Evolutionary conservation across 2,329 filamentous ascomycete species (phyloP), one percentile per base, ranked within the genome.

Genomic region (Cladosporium sp.): DNA sequence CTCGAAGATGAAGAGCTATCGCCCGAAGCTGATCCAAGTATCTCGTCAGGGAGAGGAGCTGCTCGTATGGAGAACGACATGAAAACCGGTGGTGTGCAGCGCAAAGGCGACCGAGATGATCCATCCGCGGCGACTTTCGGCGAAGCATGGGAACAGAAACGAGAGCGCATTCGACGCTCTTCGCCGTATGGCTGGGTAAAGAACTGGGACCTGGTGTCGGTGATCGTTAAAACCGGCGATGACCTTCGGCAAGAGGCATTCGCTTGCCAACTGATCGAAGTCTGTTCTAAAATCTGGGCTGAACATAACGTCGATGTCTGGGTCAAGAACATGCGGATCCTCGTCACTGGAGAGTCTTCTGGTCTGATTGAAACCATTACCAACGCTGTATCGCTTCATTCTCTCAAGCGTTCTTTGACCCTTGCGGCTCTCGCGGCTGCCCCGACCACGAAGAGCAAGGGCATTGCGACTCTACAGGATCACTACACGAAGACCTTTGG

Each of bases 41-140:
- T 84, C 54, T 87, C 87, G 60, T 77, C 83, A 11, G 86, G 82
- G 54, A 87, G 87, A 9, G 88, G 88, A 54, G 83, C 86, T 49
- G 88, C 87, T 52, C 80, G 88, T 53, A 93, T 93, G 88, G 88
- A 93, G 67, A 93, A 93, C 65, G 88, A 93, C 66, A 81, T 89
- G 68, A 92, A 90, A 73, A 93, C 88, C 11, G 88, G 87, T 58
- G 88, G 88, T 51, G 83, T 93, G 11, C 85, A 87, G 65, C 81
- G 86, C 49, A 86, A 87, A 64, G 87, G 87, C 33, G 88, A 93
- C 67, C 83, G 88, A 35, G 88, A 93, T 63, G 88, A 93, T 65
- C 88, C 88, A 40, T 91, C 87, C 63, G 88, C 88, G 34, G 88
- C 88, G 9, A 89, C 89, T 4, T 92, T 93, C 69, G 88, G 89